Conservation (phyloP, 2,329 filamentous ascomycete genomes). For the Cladophialophora bantiana region DNA sequence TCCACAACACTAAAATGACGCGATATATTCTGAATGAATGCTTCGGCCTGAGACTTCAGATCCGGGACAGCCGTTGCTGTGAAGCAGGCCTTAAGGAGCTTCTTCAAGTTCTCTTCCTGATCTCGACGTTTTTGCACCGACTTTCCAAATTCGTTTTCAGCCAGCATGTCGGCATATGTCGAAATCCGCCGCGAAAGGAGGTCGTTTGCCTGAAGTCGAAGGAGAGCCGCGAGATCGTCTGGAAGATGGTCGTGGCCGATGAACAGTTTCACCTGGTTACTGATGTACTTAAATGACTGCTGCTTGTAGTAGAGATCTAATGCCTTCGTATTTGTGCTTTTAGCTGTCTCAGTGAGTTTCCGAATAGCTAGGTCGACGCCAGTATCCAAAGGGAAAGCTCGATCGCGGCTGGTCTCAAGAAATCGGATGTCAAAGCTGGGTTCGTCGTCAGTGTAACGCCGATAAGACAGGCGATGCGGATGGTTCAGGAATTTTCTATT, state of each 20-base stretch:
- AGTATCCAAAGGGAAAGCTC: slow-evolving; percentile 84
- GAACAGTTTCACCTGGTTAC: slow-evolving; percentile 85
- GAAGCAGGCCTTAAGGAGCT: slow-evolving; percentile 86
- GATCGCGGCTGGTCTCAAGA: slow-evolving; percentile 85
- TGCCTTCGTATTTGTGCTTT: slow-evolving; percentile 65
- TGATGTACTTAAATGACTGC: slow-evolving; percentile 87
- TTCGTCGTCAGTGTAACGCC: slow-evolving; percentile 84
- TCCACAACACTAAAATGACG: slow-evolving; percentile 91
- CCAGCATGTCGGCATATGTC: slow-evolving; percentile 70
- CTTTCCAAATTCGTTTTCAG: slow-evolving; percentile 77
- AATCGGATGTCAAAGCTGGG: slow-evolving; percentile 88
- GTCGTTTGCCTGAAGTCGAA: slow-evolving; percentile 90
- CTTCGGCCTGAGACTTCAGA: slow-evolving; percentile 75
- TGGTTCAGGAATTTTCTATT: slow-evolving; percentile 96
- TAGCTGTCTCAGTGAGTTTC: slow-evolving; percentile 82
- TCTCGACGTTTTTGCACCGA: slow-evolving; percentile 86
- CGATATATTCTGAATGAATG: slow-evolving; percentile 80
- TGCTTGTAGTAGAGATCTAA: slow-evolving; percentile 88
- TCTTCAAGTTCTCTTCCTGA: slow-evolving; percentile 82
- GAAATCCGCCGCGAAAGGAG: slow-evolving; percentile 75
- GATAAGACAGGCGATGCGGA: slow-evolving; percentile 81
- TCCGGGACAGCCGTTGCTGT: slow-evolving; percentile 83
- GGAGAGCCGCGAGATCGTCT: slow-evolving; percentile 82
- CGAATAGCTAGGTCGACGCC: slow-evolving; percentile 88
- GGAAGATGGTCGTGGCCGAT: slow-evolving; percentile 87